Base-by-base conservation (phyloP, 176 grass and related monocot species). In the Avena atlantica region DNA sequence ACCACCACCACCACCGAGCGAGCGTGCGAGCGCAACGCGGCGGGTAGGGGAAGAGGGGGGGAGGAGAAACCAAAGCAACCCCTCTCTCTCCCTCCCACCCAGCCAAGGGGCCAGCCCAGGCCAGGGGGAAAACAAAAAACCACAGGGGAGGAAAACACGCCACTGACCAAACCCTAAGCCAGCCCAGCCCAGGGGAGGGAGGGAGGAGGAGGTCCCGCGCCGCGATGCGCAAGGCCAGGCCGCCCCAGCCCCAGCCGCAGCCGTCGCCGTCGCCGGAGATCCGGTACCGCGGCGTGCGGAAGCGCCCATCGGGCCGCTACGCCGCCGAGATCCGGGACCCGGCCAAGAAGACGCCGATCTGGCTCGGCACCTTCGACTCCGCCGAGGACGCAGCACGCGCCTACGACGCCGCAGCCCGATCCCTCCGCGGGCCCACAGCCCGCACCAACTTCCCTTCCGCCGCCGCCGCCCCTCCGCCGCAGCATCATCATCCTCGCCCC, bases 321-420 rank as follows among this genome's bases (percentile, higher is more conserved):
- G 95, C 95, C 37, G 95, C 95, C 23, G 95, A 97, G 91, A 97
- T 97, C 92, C 90, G 95, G 11, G 95, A 97, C 84, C 95, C 91
- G 7, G 81, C 91, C 12, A 88, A 91, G 85, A 95, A 93, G 87
- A 93, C 84, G 50, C 96, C 86, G 86, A 90, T 92, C 86, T 94
- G 92, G 92, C 86, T 97, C 4, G 92, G 92, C 14, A 97, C 92
- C 74, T 97, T 93, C 86, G 89, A 94, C 78, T 93, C 87, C 49
- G 93, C 95, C 5, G 95, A 97, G 85, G 93, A 89, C 56, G 95
- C 95, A 2, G 95, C 93, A 1, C 95, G 91, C 37, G 93, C 95
- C 11, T 95, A 95, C 93, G 95, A 97, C 87, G 40, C 75, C 75
- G 92, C 93, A 19, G 95, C 95, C 17, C 82, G 91, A 7, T 76